A percentile compares a stretch with the other conserved stretches of the same genome.
These are phyloP conservation scores for Sporothrix brunneoviolacea DNA, from an alignment of 2,329 filamentous ascomycete species.

Conservation along the genomic window DNA sequence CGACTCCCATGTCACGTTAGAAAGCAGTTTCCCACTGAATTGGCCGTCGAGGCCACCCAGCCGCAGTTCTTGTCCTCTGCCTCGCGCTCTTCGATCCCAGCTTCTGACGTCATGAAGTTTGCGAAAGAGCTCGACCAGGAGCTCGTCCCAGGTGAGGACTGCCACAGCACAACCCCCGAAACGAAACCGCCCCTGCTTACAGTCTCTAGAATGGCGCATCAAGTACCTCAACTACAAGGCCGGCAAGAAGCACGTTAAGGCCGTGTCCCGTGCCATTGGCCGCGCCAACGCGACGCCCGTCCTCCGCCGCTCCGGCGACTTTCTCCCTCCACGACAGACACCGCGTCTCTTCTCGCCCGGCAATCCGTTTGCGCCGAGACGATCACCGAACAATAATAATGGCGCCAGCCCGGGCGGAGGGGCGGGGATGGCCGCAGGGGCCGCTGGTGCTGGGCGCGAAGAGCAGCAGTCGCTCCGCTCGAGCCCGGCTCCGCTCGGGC, in stretches of 20 bases:
- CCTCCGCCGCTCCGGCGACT: conserved; percentile 25
- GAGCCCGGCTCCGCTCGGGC: conserved; percentile 24
- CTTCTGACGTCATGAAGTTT: conserved; percentile 51
- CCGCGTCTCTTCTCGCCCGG: conserved; percentile 18
- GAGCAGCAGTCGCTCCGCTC: conserved; percentile 20
- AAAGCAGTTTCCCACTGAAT: too few species aligned
- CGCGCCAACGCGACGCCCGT: conserved; percentile 49
- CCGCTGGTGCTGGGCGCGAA: not conserved
- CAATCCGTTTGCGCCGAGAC: conserved; percentile 22
- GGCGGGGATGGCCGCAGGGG: conserved; percentile 9
- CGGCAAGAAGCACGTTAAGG: conserved; percentile 91
- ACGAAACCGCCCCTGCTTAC: not conserved
- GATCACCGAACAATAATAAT: not conserved
- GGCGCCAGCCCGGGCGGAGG: conserved; percentile 18
- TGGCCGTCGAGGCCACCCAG: too few species aligned
- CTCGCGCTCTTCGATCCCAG: not conserved
- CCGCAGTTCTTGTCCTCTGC: too few species aligned
- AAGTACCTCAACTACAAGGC: conserved; percentile 96
- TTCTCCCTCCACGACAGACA: conserved; percentile 27
- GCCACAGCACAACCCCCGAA: too few species aligned
- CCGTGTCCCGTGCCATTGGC: conserved; percentile 65
- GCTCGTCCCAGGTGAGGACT: conserved; percentile 64
- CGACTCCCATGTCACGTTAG: too few species aligned
- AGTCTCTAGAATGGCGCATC: conserved; percentile 69
- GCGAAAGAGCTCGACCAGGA: conserved; percentile 78